Evolutionary conservation across 2,329 filamentous ascomycete genomes (phyloP), one percentile per base, ranked within the genome.

Genomic region (Davidsoniella virescens): DNA sequence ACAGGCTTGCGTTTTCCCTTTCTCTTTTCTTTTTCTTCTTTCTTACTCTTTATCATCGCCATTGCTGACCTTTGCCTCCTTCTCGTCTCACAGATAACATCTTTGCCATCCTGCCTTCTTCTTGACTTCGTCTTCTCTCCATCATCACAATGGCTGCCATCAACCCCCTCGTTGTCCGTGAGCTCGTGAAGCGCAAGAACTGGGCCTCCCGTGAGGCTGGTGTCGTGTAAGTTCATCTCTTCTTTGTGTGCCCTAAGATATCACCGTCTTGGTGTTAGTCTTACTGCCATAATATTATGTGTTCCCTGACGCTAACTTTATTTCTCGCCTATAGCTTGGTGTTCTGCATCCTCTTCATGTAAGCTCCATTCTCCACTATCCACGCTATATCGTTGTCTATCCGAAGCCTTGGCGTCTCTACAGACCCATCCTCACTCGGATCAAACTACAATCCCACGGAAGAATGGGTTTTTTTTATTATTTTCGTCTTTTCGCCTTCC

Each of bases 61-160:
- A 43, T 46, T 29, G n/a, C 18, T 26, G n/a, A 44, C 43, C 5
- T 20, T 16, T 16, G 16, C 37, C 14, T 18, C 18, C 47, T 48
- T n/a, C 23, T 48, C 14, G 12, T 40, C 33, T 40, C 33, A 48
- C 37, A 39, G 40, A 43, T 33, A 33, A 10, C 26, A 26, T 26
- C 14, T 49, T 25, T 48, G 41, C 38, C 37, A 20, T 40, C 33
- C 23, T 8, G 26, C 39, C 17, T 47, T 37, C 14, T 26, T 25
- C 16, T 49, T 9, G 10, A 26, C 36, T 41, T 38, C 7, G 46
- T 16, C 55, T 54, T 57, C 55, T 57, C 52, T 54, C 53, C 49
- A 54, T 38, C 49, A 44, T 56, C 61, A 64, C 58, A 63, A 69
- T 69, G 66, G 64, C 65, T 57, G 64, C 62, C 59, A 65, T 68